These are phyloP conservation scores for Penicillium sp. DNA, from an alignment of 2,329 filamentous ascomycete genomes.

Conservation along the genomic window DNA sequence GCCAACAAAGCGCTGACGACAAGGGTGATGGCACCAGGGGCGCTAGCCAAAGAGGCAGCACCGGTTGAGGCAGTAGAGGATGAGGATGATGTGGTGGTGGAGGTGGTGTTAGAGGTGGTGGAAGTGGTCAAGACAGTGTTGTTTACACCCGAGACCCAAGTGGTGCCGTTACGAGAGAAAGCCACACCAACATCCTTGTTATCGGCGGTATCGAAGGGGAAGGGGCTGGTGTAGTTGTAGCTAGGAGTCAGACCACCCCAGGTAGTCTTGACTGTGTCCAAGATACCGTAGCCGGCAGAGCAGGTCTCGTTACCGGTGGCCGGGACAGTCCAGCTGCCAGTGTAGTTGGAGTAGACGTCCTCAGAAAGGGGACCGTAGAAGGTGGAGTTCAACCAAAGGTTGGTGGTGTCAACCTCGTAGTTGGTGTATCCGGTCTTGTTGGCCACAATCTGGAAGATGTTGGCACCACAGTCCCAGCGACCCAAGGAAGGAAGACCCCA, in stretches of 20 bases:
- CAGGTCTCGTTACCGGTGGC: slow-evolving; percentile 24
- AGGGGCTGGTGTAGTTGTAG: slow-evolving; percentile 33
- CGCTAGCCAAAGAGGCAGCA: slow-evolving; percentile 14
- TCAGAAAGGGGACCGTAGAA: slow-evolving; percentile 47
- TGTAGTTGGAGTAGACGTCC: slow-evolving; percentile 24
- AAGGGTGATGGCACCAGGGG: slow-evolving; percentile 3
- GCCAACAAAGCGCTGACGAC: slow-evolving; percentile 5
- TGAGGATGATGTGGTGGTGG: slow-evolving; percentile 15
- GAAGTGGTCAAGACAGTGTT: slow-evolving; percentile 14
- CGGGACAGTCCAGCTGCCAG: slow-evolving; percentile 27
- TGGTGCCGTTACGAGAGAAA: slow-evolving; percentile 14
- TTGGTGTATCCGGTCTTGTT: slow-evolving; percentile 55
- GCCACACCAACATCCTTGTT: slow-evolving; percentile 26
- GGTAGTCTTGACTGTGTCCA: slow-evolving; percentile 31
- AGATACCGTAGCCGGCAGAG: slow-evolving; percentile 33
- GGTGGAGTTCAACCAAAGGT: slow-evolving; percentile 51
- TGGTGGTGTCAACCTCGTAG: slow-evolving; percentile 36
- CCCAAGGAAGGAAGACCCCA: slow-evolving; percentile 67
- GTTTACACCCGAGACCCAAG: slow-evolving; percentile 15
- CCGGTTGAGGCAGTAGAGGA: slow-evolving; percentile 15
- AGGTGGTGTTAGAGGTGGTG: slow-evolving; percentile 12
- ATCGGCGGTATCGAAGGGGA: slow-evolving; percentile 26
- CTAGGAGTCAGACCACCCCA: slow-evolving; percentile 26
- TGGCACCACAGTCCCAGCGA: slow-evolving; percentile 68
- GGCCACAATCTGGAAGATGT: slow-evolving; percentile 62